These are phyloP conservation scores for Camillea tinctor DNA, from an alignment of 2,329 filamentous ascomycete species.

Conservation along the genomic window DNA sequence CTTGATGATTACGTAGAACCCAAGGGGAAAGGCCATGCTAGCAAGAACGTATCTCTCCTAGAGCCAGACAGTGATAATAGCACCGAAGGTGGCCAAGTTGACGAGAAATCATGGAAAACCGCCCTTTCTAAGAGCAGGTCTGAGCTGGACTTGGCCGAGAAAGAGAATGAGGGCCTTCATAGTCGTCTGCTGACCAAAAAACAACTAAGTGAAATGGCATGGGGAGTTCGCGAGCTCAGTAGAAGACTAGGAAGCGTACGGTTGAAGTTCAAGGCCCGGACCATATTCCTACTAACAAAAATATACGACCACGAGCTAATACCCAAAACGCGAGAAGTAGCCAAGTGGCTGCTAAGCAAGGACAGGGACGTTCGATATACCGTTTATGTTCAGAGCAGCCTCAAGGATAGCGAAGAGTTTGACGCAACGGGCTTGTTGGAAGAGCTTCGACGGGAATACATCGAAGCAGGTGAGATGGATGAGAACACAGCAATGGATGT, in stretches of 20 bases:
- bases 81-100: constrained; percentile 49
- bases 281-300: constrained; percentile 87
- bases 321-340: constrained; percentile 71
- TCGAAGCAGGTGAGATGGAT: constrained; percentile 35
- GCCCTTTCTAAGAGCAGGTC: constrained; percentile 45
- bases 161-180: constrained; percentile 39
- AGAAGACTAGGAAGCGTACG: constrained; percentile 81
- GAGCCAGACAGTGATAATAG: constrained; percentile 42
- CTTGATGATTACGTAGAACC: constrained; percentile 34
- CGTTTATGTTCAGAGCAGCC: constrained; percentile 78
- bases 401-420: constrained; percentile 71
- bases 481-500: constrained; percentile 34
- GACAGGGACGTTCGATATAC: constrained; percentile 67
- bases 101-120: constrained; percentile 55
- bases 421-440: constrained; percentile 67
- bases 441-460: constrained; percentile 52
- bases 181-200: constrained; percentile 88
- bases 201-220: constrained; percentile 94
- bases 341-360: constrained; percentile 75
- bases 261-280: constrained; percentile 76
- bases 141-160: constrained; percentile 38
- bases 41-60: constrained; percentile 25
- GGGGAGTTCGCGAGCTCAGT: constrained; percentile 88
- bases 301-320: constrained; percentile 83
- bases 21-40: constrained; percentile 30